Evolutionary conservation across 352 stramenopile species (phyloP), one percentile per base, ranked within the genome.

Genomic region (Pythium vanterpoolii): DNA sequence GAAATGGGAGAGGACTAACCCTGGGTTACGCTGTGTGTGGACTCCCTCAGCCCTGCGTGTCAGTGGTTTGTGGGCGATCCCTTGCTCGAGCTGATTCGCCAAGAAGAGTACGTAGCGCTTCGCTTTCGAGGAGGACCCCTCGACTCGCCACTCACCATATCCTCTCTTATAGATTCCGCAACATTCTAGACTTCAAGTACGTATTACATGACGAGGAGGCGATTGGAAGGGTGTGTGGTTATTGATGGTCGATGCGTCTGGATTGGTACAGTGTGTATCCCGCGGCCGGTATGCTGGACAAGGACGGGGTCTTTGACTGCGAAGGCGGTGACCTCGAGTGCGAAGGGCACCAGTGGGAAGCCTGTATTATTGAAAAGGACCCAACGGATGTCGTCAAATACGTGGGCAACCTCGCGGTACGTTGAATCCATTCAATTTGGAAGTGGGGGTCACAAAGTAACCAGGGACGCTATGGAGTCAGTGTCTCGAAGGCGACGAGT

Each of bases 401-500:
- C 47, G 75, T 92, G 21, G 74, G 72, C 33, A 85, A 69, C 40
- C 76, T 94, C 46, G 85, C 80, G 62, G 84, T 93, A 65, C 31
- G 77, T 65, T 14, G n/a, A n/a, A n/a, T n/a, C n/a, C n/a, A n/a
- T n/a, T 62, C 40, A 27, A n/a, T 18, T 23, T 45, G 53, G 21
- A 13, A 7, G 8, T 52, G 8, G 45, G 5, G 26, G 45, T 10
- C 10, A 21, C n/a, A n/a, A n/a, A n/a, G n/a, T n/a, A n/a, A n/a
- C n/a, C n/a, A n/a, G n/a, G n/a, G n/a, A n/a, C 24, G 26, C 14
- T 18, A 9, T 52, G 24, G 11, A 1, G 16, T 16, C 21, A 91
- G 80, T 92, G 82, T 42, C 76, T 92, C 49, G 85, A 94, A 76
- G 74, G 76, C 44, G 77, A 90, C 44, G 81, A 90, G 53, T 89